Evolutionary conservation across 2,329 filamentous ascomycete genomes (phyloP), one percentile per base, ranked within the genome.

Genomic region (Pestalotiopsis sp.): DNA sequence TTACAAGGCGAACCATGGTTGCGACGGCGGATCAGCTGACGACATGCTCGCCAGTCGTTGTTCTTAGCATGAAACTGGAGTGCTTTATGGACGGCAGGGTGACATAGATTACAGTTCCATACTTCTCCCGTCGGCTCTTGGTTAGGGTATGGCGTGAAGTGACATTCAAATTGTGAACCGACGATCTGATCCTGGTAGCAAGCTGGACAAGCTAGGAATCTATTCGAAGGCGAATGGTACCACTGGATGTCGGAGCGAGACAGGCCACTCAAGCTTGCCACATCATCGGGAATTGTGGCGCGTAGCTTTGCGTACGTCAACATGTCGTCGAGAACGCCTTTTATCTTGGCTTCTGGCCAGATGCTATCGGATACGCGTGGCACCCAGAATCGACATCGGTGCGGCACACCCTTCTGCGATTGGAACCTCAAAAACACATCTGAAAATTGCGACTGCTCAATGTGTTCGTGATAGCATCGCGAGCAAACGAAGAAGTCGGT

Each of bases 301-400:
- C 64, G 41, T n/a, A 25, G 25, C 20, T 4, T 38, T 11, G 39
- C 45, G 39, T 66, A 57, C 3, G 7, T 14, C 11, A 23, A n/a
- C 6, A 66, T 20, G 7, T 38, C 62, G 6, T 31, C 23, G 6
- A 61, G 25, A n/a, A 49, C 17, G 36, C 39, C 57, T 2, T 5
- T 7, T 27, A 13, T 23, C 3, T 39, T 14, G 5, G 67, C 62
- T 20, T 41, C 52, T 23, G 62, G 67, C 67, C 67, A 68, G 11
- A 68, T 52, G 7, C 14, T n/a, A 0, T 31, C 25, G 14, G 60
- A 52, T 5, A 68, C 25, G 1, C 67, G 62, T 3, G 67, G 67
- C 39, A 56, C 62, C 60, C 67, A 68, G 52, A 68, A 68, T 3
- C 67, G 52, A 38, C 67, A 68, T 7, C 61, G 52, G 14, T 49